Evolutionary conservation across 176 grass and related monocot genomes (phyloP).

Genomic region (Canna indica): DNA sequence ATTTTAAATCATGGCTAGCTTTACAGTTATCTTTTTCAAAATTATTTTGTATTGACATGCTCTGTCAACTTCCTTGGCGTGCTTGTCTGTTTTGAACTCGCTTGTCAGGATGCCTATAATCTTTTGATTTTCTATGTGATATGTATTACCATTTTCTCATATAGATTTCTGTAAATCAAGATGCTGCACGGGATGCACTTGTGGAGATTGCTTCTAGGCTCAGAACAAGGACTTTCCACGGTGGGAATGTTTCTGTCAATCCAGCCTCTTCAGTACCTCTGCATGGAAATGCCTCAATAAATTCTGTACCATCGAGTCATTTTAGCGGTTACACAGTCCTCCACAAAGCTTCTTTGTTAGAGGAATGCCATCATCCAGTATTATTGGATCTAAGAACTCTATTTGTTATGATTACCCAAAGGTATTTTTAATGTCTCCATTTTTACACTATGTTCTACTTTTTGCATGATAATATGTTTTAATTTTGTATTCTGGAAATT

Average conservation of each 20-base stretch:
- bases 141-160: no score
- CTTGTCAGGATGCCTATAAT: constrained; percentile 5
- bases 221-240: constrained; percentile 55
- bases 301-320: constrained; percentile 26
- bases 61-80: no score
- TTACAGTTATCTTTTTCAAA: no score
- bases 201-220: constrained; percentile 69
- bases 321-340: constrained; percentile 37
- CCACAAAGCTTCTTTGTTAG: constrained; percentile 24
- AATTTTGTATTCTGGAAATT: no score
- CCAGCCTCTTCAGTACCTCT: constrained; percentile 32
- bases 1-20: no score
- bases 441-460: constrained; percentile 23
- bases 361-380: constrained; percentile 30
- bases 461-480: no score
- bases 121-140: no score
- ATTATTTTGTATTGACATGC: no score
- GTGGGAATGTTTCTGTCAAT: constrained; percentile 32
- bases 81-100: no score
- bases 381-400: constrained; percentile 46
- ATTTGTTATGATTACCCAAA: constrained; percentile 48
- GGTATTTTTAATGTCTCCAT: constrained; percentile 32
- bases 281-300: constrained; percentile 29
- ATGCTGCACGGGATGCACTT: constrained; percentile 43
- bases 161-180: constrained; percentile 51